These are phyloP conservation scores for Microsporum ferrugineum DNA, from an alignment of 2,329 filamentous ascomycete species.

Conservation along the genomic window DNA sequence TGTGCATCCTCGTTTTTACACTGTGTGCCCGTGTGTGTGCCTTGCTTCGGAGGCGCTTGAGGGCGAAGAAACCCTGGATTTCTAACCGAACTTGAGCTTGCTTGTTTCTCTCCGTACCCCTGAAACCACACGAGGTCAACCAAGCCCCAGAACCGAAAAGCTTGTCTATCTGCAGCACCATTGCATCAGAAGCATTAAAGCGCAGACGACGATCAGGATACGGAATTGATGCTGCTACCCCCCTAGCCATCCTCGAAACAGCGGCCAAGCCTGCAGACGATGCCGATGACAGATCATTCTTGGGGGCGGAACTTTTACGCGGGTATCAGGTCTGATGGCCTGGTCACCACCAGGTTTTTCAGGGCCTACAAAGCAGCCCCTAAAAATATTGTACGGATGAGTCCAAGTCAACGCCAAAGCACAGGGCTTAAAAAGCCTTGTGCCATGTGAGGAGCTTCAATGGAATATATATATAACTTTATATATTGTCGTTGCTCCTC, in stretches of 20 bases:
- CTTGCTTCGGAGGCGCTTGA: neutral
- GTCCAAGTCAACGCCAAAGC: neutral
- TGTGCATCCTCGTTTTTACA: neutral
- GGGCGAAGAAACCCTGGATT: neutral
- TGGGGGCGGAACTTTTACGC: neutral
- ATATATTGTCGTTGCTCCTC: neutral
- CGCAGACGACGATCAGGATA: neutral
- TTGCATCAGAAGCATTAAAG: slow-evolving; percentile 2
- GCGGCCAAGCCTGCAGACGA: neutral
- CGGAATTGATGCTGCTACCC: neutral
- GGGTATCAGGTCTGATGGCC: neutral
- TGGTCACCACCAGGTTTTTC: neutral
- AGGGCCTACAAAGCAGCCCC: neutral
- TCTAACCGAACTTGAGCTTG: neutral
- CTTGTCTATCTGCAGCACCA: slow-evolving; percentile 2
- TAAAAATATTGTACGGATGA: neutral
- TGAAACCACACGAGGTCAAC: neutral
- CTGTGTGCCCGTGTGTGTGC: neutral
- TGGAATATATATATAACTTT: neutral
- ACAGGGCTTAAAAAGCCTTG: neutral
- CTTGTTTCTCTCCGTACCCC: neutral
- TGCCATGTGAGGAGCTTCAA: slow-evolving; percentile 1
- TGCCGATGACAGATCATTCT: neutral
- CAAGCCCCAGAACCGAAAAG: neutral
- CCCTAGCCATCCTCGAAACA: neutral